Conservation (phyloP, 768 basidiomycete genomes). For the Tubosaeta sp. region DNA sequence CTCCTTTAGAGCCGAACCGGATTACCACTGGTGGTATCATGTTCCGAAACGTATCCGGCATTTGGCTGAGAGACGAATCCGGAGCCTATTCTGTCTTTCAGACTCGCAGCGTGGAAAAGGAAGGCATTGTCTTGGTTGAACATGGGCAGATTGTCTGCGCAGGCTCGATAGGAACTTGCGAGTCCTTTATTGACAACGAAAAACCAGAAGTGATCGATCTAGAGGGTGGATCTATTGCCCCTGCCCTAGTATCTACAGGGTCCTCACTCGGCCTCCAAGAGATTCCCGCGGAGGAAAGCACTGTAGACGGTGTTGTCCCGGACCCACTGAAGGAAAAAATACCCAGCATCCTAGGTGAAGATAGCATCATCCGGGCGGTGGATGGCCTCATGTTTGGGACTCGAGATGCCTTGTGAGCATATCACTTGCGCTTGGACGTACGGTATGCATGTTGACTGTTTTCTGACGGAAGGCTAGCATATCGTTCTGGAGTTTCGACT, state of each 20-base stretch:
- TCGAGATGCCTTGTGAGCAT: constrained; percentile 44
- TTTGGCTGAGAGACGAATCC: constrained; percentile 23
- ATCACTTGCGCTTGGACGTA: not conserved
- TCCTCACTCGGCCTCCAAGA: constrained; percentile 63
- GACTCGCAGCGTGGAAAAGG: constrained; percentile 6
- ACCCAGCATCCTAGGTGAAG: constrained; percentile 33
- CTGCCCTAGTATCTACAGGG: constrained; percentile 64
- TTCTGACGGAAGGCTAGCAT: constrained; percentile 51
- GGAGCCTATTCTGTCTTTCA: constrained; percentile 20
- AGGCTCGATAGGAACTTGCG: constrained; percentile 20
- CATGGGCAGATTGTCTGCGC: constrained; percentile 53
- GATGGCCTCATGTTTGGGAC: constrained; percentile 58
- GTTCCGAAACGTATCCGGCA: constrained; percentile 50
- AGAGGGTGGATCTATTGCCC: constrained; percentile 56
- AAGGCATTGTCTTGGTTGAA: constrained; percentile 42
- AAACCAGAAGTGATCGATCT: constrained; percentile 39
- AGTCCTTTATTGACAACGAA: constrained; percentile 9
- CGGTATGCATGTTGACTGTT: constrained; percentile 3
- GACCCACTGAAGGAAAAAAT: constrained; percentile 39
- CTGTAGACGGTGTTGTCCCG: constrained; percentile 58
- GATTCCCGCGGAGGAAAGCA: constrained; percentile 60
- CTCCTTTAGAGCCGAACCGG: constrained; percentile 49
- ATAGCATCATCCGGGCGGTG: constrained; percentile 51
- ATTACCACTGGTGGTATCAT: constrained; percentile 36
- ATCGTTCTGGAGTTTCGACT: constrained; percentile 68